Conservation (phyloP, 164 flowering plant species). For the Vitis rotundifolia region DNA sequence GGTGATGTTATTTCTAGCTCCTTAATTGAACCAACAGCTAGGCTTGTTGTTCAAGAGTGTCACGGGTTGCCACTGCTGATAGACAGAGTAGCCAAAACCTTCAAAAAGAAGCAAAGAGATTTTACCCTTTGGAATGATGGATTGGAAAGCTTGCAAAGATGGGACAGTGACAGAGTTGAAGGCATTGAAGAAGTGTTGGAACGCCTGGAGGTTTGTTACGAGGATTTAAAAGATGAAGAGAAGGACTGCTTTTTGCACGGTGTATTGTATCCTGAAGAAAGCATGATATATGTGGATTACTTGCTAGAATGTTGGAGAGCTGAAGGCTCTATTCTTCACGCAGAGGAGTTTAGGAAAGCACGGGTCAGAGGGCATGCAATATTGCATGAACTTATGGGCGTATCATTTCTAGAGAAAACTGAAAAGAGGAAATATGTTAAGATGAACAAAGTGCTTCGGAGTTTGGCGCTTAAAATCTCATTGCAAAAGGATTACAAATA, state of each 20-base stretch:
- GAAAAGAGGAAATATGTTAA: slow-evolving; percentile 5
- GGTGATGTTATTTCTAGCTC: slow-evolving; percentile 6
- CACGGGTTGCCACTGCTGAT: slow-evolving; percentile 20
- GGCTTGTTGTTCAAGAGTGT: slow-evolving; percentile 10
- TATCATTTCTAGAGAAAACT: slow-evolving; percentile 20
- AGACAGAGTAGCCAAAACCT: slow-evolving; percentile 8
- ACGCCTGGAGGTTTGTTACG: slow-evolving; percentile 15
- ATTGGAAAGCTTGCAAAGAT: slow-evolving; percentile 4
- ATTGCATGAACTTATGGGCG: slow-evolving; percentile 11
- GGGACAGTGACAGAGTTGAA: neutral
- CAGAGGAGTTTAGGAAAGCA: neutral
- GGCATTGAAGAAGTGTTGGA: slow-evolving; percentile 15
- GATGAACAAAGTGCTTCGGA: slow-evolving; percentile 22
- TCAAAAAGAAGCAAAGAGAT: slow-evolving; percentile 7
- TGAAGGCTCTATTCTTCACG: slow-evolving; percentile 14
- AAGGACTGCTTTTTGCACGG: slow-evolving; percentile 21
- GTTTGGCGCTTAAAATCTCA: slow-evolving; percentile 16
- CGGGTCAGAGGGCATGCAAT: slow-evolving; percentile 13
- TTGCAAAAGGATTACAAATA: neutral
- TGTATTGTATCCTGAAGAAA: slow-evolving; percentile 28
- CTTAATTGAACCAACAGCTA: neutral
- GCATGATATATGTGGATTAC: neutral
- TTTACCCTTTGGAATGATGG: slow-evolving; percentile 15
- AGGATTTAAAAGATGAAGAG: slow-evolving; percentile 5
- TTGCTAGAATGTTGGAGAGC: slow-evolving; percentile 26